Base-by-base conservation (phyloP, 257 asterid genomes). In the Solanum virginianum region DNA sequence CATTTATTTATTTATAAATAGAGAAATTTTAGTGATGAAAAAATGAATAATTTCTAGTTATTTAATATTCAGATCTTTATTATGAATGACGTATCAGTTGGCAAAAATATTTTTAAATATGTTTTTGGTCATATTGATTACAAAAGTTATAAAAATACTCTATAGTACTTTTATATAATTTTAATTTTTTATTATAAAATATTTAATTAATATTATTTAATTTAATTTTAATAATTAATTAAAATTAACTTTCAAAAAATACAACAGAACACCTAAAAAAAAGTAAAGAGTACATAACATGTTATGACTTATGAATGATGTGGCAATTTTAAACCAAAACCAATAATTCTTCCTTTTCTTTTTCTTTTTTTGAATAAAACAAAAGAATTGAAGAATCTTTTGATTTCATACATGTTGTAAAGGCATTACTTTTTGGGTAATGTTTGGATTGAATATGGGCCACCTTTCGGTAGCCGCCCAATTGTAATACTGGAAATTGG, bases 401-500 rank as follows among this genome's bases (percentile, higher is more conserved):
- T 15, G 24, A 15, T 77, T 51, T 51, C 8, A 49, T 77, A 14
- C 41, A 36, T 77, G 82, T 51, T 77, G 82, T 8, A 77, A 79
- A 79, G 26, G 8, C 17, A 22, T 74, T 14, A 74, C 59, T 22
- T 74, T 74, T n/a, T 71, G 2, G 36, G 24, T 36, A 4, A 16
- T 16, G 3, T 24, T 36, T 68, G n/a, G 15, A 68, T 51, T 60
- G 20, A 3, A 47, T 51, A 51, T 24, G 43, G 29, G 49, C 66
- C 45, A 29, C 83, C 83, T 79, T 79, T 79, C 65, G 83, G 83
- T 79, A 79, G 83, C 66, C 66, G 83, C 49, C 83, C 83, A 79
- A 79, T 79, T 54, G 12, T 29, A 32, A 51, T 26, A 10, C 43
- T 53, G 53, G 65, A 16, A 75, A 49, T 77, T 77, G 62, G 24